These are phyloP conservation scores for Camptophora hylomeconis DNA, from an alignment of 2,329 filamentous ascomycete species.

Conservation along the genomic window DNA sequence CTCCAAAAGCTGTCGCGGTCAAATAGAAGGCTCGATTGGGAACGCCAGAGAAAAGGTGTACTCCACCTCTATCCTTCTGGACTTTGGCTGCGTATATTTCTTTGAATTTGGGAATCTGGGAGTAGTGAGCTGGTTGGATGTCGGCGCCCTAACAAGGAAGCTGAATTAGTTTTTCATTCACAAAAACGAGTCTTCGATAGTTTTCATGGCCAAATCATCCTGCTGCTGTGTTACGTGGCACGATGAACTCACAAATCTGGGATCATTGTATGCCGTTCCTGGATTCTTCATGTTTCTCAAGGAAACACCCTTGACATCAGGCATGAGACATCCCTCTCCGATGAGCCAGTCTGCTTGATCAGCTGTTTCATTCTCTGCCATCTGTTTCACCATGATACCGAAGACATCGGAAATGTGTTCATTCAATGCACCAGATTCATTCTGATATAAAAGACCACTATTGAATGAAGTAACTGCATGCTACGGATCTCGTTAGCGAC, in stretches of 20 bases:
- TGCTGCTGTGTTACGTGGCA: no score
- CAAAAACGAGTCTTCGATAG: no score
- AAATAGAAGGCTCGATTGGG: constrained; percentile 46
- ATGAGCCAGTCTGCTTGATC: constrained; percentile 4
- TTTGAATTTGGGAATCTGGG: constrained; percentile 37
- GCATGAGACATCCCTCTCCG: not conserved
- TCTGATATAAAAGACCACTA: constrained; percentile 37
- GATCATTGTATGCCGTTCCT: constrained; percentile 2
- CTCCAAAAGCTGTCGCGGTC: constrained; percentile 33
- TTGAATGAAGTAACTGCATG: constrained; percentile 42
- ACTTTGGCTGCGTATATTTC: constrained; percentile 29
- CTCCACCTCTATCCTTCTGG: constrained; percentile 38
- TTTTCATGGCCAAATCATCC: no score
- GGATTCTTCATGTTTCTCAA: constrained; percentile 1
- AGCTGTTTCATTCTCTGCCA: not conserved
- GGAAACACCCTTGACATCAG: not conserved
- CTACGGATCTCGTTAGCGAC: no score
- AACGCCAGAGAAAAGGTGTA: constrained; percentile 44
- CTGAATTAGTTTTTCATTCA: no score
- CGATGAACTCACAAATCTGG: no score
- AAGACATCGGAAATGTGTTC: constrained; percentile 26
- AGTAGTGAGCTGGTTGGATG: no score
- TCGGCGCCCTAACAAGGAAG: no score
- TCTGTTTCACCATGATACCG: constrained; percentile 3
- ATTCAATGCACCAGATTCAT: constrained; percentile 42